Percentiles rank a stretch among this genome's conserved stretches.
Evolutionary conservation across 495 filamentous ascomycete genomes (phyloP).

Genomic region (Aspergillus ostianus): DNA sequence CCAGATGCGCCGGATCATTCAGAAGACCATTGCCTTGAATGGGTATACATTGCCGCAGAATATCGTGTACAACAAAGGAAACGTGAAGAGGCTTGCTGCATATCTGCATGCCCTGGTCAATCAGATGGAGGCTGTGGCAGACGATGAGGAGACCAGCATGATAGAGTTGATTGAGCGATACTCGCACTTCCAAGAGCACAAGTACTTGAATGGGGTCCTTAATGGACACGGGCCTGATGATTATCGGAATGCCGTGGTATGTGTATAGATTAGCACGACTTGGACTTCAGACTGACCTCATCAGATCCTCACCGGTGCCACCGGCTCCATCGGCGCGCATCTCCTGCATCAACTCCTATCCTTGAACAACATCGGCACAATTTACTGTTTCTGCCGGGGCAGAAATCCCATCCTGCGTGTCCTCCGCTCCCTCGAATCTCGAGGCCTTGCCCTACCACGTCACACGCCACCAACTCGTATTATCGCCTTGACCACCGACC

Average conservation of each 20-base stretch:
- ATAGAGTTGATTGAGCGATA: background rate
- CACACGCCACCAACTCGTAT: background rate
- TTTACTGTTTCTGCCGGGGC: background rate
- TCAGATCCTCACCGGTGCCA: slow-evolving; percentile 2
- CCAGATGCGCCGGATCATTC: background rate
- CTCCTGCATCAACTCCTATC: background rate
- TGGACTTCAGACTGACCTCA: too few species aligned
- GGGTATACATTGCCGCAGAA: background rate
- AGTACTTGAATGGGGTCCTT: background rate
- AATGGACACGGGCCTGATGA: background rate
- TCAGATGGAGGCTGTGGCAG: background rate
- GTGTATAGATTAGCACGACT: too few species aligned
- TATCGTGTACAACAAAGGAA: background rate
- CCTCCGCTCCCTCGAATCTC: background rate
- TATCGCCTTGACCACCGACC: background rate
- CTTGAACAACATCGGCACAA: background rate
- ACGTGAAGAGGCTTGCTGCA: background rate
- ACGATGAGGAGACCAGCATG: background rate
- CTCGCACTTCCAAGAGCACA: background rate
- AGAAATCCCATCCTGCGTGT: background rate
- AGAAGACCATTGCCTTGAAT: background rate
- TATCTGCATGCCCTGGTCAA: background rate
- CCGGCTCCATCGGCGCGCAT: background rate
- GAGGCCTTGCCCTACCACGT: background rate
- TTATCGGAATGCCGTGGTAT: background rate